Evolutionary conservation across 2,329 filamentous ascomycete species (phyloP).

Genomic region (Fusarium incarnatum): DNA sequence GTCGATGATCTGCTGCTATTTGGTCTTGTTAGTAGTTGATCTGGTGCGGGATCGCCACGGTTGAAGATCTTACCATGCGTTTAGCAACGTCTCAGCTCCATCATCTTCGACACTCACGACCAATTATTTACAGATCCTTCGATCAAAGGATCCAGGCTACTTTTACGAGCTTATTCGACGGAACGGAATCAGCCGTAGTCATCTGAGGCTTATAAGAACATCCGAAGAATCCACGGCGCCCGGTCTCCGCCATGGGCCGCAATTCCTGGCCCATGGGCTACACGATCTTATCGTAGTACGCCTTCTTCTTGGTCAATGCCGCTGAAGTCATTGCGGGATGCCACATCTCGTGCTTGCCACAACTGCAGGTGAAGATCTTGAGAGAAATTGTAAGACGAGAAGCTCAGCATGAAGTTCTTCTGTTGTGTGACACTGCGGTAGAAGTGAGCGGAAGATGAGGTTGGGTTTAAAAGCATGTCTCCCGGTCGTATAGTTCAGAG

Average conservation of each 20-base stretch:
- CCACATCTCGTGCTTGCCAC: slow-evolving; percentile 27
- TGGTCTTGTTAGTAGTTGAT: neutral
- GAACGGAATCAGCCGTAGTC: slow-evolving; percentile 1
- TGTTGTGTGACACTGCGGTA: slow-evolving; percentile 17
- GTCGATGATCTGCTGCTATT: neutral
- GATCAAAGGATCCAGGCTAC: neutral
- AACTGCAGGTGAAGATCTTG: slow-evolving; percentile 27
- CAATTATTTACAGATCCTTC: neutral
- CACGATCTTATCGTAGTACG: slow-evolving; percentile 29
- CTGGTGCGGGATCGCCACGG: neutral
- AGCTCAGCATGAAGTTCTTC: slow-evolving; percentile 17
- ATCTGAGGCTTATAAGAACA: slow-evolving; percentile 3
- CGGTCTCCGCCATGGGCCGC: slow-evolving; percentile 35
- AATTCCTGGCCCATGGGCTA: slow-evolving; percentile 16
- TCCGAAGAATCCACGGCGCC: slow-evolving; percentile 35
- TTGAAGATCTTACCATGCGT: neutral
- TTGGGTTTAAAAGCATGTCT: slow-evolving; percentile 22
- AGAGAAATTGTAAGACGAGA: slow-evolving; percentile 26
- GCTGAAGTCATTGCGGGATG: slow-evolving; percentile 30
- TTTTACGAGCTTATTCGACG: slow-evolving; percentile 5
- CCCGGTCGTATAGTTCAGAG: neutral
- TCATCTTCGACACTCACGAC: neutral
- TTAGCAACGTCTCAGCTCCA: neutral
- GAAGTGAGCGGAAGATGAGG: neutral
- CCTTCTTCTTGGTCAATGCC: slow-evolving; percentile 14